Evolutionary conservation across 345 rosid species (phyloP), one percentile per base, ranked within the genome.

Genomic region (Mangifera indica): DNA sequence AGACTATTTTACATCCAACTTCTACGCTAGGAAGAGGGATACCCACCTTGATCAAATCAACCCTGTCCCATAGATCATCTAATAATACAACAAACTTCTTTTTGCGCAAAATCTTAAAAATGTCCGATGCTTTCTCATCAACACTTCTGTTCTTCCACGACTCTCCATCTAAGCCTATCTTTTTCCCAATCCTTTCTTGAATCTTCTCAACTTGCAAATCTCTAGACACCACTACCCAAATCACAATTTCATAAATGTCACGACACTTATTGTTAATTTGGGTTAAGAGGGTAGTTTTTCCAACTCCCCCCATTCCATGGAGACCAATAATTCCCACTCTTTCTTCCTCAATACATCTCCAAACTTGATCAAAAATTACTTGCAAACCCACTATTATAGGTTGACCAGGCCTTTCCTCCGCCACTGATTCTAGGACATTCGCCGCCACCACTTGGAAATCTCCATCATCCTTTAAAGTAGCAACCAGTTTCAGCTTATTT

Each of bases 21-120:
- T 11, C 26, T 12, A 8, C 1, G 11, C 10, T 66, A 0, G 63
- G 62, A 60, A 46, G 32, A 49, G 76, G 72, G 17, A 59, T 14
- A 32, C 79, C 72, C n/a, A 59, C 32, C 3, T 48, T 21, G 0
- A 2, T 0, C 5, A 66, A 49, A 42, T 71, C 68, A 8, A 71
- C 7, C 34, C n/a, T 1, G 7, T 76, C 44, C 79, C 79, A 76
- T 69, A 76, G 1, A 51, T 76, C 79, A 25, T 71, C 72, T 15
- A 76, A 15, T 7, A 71, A 10, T 2, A 32, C 9, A 11, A 71
- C 55, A 71, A 66, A 57, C 10, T 60, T 76, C 37, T 71, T 66
- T 21, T 40, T 14, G 3, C 46, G 11, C 12, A 74, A 49, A 17
- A 51, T 21, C 18, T 44, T 63, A 18, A 44, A 63, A 17, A 63